Base-by-base conservation (phyloP, 352 stramenopile genomes). In the Globisporangium irregulare region DNA sequence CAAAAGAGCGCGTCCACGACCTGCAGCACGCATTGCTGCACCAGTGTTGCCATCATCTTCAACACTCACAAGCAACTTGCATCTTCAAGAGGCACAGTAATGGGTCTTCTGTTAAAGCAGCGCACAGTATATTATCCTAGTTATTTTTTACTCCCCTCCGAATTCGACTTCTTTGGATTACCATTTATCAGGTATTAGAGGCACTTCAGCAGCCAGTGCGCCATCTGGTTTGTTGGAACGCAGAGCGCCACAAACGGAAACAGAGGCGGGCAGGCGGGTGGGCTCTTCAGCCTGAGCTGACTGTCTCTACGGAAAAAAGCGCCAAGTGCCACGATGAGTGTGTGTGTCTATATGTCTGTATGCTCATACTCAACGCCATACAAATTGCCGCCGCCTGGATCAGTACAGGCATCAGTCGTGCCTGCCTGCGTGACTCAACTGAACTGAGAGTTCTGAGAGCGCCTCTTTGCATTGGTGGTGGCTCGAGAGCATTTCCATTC, bases 1-100 rank as follows among this genome's bases (percentile, higher is more conserved):
- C 15, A 7, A 6, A 62, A 51, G 63, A 69, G 56, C 54, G 63
- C 48, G n/a, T 69, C 36, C 54, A 58, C 54, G 25, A 69, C 34
- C 63, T 50, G 36, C 55, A n/a, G 20, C 12, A 56, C 24, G 27
- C 63, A 69, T 18, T 43, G 55, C 2, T 24, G 12, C 18, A 34
- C 55, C 12, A 69, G 63, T 7, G 54, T 64, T 56, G 51, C 29
- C 15, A 22, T 15, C 51, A 32, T 62, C 62, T 10, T 24, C 41
- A 50, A n/a, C 41, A 46, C 4, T 5, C 41, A 7, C 15, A 50
- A 50, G 1, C 15, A 50, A 50, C 4, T 2, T 29, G 14, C 14
- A 20, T 22, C 50, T 67, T 59, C 50, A 50, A 62, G 8, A 12
- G 3, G 4, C 34, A 38, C 7, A 24, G 3, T 4, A 62, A 22